Conservation (phyloP, 495 filamentous ascomycete genomes). For the Lindgomyces ingoldianus region DNA sequence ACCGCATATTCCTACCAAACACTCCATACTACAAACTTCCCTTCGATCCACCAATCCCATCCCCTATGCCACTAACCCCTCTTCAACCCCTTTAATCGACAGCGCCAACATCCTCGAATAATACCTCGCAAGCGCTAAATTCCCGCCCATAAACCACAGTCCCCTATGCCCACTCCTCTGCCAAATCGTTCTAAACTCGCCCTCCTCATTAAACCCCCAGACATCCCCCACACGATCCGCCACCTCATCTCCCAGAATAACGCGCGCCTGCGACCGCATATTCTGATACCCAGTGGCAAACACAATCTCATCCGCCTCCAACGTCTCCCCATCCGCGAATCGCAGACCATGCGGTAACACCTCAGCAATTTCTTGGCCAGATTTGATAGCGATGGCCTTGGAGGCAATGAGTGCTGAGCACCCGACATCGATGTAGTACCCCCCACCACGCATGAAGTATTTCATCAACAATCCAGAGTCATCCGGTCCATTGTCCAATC, state of each 20-base stretch:
- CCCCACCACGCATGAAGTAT: slow-evolving; percentile 52
- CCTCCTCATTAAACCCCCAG: slow-evolving; percentile 79
- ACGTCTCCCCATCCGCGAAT: slow-evolving; percentile 65
- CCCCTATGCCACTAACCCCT: slow-evolving; percentile 8
- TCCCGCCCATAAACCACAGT: slow-evolving; percentile 85
- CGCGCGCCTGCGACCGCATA: slow-evolving; percentile 65
- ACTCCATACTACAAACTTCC: neutral
- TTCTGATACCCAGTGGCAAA: slow-evolving; percentile 84
- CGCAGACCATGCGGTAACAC: slow-evolving; percentile 61
- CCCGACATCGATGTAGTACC: slow-evolving; percentile 64
- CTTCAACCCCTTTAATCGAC: slow-evolving; percentile 70
- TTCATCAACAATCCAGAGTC: slow-evolving; percentile 69
- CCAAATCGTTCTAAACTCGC: slow-evolving; percentile 73
- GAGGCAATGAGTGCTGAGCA: slow-evolving; percentile 70
- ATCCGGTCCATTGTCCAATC: slow-evolving; percentile 66
- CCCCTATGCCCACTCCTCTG: slow-evolving; percentile 68
- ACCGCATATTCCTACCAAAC: neutral
- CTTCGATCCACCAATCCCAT: neutral
- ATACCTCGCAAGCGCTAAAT: slow-evolving; percentile 71
- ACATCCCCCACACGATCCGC: slow-evolving; percentile 63
- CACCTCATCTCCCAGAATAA: slow-evolving; percentile 70
- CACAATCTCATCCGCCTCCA: slow-evolving; percentile 78
- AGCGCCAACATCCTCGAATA: slow-evolving; percentile 71
- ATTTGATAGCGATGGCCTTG: slow-evolving; percentile 75
- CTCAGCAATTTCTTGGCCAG: slow-evolving; percentile 64